Conservation (phyloP, 148 eudicot species). For the Vaccinium corymbosum region DNA sequence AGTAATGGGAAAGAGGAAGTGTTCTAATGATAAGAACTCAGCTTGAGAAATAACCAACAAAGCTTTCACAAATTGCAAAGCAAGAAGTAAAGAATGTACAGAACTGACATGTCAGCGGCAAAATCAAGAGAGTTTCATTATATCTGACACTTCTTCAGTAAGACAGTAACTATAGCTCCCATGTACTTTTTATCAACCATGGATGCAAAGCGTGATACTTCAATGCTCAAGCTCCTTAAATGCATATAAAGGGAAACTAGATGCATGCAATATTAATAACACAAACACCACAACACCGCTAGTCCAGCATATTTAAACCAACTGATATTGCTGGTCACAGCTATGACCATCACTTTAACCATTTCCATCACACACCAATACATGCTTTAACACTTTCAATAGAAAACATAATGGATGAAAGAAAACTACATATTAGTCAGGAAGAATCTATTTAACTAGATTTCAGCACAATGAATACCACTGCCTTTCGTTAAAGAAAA, state of each 20-base stretch:
- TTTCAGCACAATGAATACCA: background rate
- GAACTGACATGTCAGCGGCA: background rate
- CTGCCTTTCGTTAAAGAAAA: background rate
- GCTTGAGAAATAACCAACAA: background rate
- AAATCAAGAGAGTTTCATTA: background rate
- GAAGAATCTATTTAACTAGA: background rate
- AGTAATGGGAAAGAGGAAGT: slow-evolving; percentile 15
- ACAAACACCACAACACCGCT: background rate
- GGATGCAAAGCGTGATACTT: background rate
- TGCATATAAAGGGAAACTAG: background rate
- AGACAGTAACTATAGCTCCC: background rate
- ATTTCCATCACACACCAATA: background rate
- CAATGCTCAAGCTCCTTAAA: background rate
- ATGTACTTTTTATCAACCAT: background rate
- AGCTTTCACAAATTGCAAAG: background rate
- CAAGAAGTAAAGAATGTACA: background rate
- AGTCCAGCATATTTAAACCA: background rate
- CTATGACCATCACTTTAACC: background rate
- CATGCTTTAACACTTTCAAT: background rate
- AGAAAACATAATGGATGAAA: background rate
- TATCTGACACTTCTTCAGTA: background rate
- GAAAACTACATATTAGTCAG: background rate
- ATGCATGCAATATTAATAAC: slow-evolving; percentile 7
- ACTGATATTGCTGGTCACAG: background rate
- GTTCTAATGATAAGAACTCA: background rate